Base-by-base conservation (phyloP, 352 stramenopile species). In the Albugo candida region DNA sequence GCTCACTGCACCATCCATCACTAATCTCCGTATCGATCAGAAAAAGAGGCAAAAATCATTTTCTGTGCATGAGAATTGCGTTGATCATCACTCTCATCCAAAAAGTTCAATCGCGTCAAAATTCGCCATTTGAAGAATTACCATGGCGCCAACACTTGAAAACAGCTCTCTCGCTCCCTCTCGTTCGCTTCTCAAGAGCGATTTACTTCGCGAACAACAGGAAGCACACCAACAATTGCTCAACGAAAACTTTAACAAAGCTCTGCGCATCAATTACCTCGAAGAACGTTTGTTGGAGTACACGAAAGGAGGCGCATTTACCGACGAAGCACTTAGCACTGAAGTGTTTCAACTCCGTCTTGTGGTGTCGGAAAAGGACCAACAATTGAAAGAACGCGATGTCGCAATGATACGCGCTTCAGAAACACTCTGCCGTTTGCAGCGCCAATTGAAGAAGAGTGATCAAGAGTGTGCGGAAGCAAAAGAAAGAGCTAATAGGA, bases 401-500 rank as follows among this genome's bases (percentile, higher is more conserved):
- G 42, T 53, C 10, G 21, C 43, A 18, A 59, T 61, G 42, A 12
- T 82, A 41, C 64, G 61, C 21, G 74, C 74, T 1, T 70, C 67
- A 5, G 65, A 73, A 47, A 60, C 59, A 12, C 72, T 86, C 44
- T 65, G 79, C 19, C 52, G 66, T 47, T 55, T 83, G n/a, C 65
- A 64, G 19, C 59, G 52, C 11, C 52, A 73, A 46, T 50, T 78
- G 5, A 49, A 60, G 8, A 31, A 31, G 24, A 31, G 24, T 31
- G 3, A 31, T 31, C 24, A 31, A 31, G 24, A 31, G 24, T 31
- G 24, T 8, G 24, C 24, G 24, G 24, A 31, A 31, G 24, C 24
- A 31, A 31, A 31, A 31, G 24, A 31, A 31, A 31, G 24, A 31
- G 24, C 24, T 10, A 8, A 31, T 10, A 31, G 24, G 24, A 31